Base-by-base conservation (phyloP, 805 yeast species). In the Maudiozyma pseudohumilis region DNA sequence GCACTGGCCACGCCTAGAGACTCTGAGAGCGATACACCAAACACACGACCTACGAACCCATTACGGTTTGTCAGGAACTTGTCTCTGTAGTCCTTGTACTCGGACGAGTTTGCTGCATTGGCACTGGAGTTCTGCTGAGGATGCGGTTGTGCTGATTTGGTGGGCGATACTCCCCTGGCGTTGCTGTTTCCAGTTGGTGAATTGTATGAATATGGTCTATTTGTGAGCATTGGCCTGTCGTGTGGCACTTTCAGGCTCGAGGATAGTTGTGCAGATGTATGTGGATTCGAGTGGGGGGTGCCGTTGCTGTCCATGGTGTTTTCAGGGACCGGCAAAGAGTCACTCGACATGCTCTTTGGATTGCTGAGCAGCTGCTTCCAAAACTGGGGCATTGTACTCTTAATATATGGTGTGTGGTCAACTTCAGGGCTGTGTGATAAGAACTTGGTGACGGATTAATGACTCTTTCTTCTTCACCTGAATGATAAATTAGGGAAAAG, bases 1-100 rank as follows among this genome's bases (percentile, higher is more conserved):
- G 97, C 63, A 36, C 58, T 52, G n/a, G 63, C 95, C 42, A 78
- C 71, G 24, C 69, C 60, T 34, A 89, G 69, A 12, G 95, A 84
- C 20, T 72, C 70, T 9, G 71, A 73, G 24, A 92, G 66, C 2
- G 89, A 74, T 4, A 80, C 86, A 12, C 96, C 96, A 69, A 92
- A 81, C 40, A 92, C 76, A 35, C 60, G 57, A 27, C 63, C 67
- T 2, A 66, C 64, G 38, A 61, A 64, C 2, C 61, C 66, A 39
- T 62, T 59, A 32, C 56, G 50, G 33, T 48, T 48, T 1, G 60
- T 51, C 13, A 65, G 43, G 43, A 65, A 65, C 33, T 52, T 55
- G 42, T 65, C 69, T 40, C 70, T 53, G 32, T 59, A 63, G 21
- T 49, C 53, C 47, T 63, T 56, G 29, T 49, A 45, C 45, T 59